Conservation (phyloP, 2,329 filamentous ascomycete species). For the Dryadomyces sulphureus region DNA sequence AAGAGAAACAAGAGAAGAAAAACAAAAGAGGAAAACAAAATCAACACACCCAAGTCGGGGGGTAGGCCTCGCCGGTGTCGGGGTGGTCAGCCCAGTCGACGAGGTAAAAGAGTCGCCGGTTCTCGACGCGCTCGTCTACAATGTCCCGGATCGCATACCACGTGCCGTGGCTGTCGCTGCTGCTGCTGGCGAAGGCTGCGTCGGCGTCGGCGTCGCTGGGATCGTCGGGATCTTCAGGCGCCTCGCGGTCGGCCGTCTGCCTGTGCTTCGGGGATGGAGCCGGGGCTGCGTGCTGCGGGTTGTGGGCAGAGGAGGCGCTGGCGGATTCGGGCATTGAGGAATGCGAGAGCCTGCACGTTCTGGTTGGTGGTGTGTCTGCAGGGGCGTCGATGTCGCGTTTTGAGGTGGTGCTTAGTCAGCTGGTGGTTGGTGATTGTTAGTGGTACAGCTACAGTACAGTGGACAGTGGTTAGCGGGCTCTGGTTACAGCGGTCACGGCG, state of each 20-base stretch:
- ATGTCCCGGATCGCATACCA: slow-evolving; percentile 22
- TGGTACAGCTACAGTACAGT: too few relatives aligned
- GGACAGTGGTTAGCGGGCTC: too few relatives aligned
- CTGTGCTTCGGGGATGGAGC: neutral
- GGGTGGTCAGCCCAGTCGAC: slow-evolving; percentile 42
- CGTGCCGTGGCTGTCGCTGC: neutral
- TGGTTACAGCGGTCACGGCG: too few relatives aligned
- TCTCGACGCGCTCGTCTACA: slow-evolving; percentile 19
- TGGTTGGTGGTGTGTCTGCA: neutral
- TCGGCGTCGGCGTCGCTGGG: neutral
- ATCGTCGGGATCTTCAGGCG: neutral
- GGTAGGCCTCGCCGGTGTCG: slow-evolving; percentile 29
- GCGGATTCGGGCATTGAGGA: neutral
- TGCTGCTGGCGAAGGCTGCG: neutral
- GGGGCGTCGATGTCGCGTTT: too few relatives aligned
- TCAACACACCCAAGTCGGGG: slow-evolving; percentile 34
- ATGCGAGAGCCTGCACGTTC: neutral
- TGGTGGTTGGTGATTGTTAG: too few relatives aligned
- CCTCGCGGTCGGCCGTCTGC: too few relatives aligned
- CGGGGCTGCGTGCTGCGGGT: too few relatives aligned
- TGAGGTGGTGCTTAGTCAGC: too few relatives aligned
- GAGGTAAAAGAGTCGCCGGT: slow-evolving; percentile 25
- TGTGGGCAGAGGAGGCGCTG: neutral
- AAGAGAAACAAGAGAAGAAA: too few relatives aligned
- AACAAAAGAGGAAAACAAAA: neutral